Evolutionary conservation across 768 basidiomycete genomes (phyloP).

Genomic region (Kwoniella botswanensis): DNA sequence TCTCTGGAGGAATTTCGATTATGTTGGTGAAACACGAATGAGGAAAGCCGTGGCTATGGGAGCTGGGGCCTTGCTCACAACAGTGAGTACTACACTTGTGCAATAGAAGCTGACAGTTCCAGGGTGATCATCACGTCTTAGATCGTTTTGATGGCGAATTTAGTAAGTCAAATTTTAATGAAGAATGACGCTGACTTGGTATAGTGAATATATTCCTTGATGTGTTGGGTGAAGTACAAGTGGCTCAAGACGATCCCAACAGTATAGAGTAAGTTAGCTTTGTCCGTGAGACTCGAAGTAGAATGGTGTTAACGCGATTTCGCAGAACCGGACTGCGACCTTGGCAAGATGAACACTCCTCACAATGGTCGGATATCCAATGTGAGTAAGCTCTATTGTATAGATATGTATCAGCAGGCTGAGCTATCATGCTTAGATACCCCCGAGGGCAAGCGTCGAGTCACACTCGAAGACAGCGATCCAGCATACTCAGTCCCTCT

Average conservation of each 20-base stretch:
- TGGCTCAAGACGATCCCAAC: slow-evolving; percentile 29
- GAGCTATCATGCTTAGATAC: slow-evolving; percentile 25
- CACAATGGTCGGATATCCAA: slow-evolving; percentile 38
- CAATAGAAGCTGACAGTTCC: slow-evolving; percentile 3
- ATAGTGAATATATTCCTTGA: slow-evolving; percentile 57
- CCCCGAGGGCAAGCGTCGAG: slow-evolving; percentile 42
- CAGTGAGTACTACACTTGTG: slow-evolving; percentile 30
- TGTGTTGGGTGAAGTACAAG: slow-evolving; percentile 53
- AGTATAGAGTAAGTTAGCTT: slow-evolving; percentile 39
- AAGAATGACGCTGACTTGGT: slow-evolving; percentile 3
- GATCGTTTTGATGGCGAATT: slow-evolving; percentile 56
- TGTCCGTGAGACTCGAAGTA: no score
- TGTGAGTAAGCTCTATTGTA: slow-evolving; percentile 18
- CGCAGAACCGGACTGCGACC: slow-evolving; percentile 34
- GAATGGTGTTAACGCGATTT: no score
- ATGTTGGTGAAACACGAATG: slow-evolving; percentile 51
- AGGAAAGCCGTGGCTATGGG: slow-evolving; percentile 56
- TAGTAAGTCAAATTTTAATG: slow-evolving; percentile 34
- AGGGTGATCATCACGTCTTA: slow-evolving; percentile 52
- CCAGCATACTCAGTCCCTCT: slow-evolving; percentile 41
- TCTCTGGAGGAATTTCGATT: slow-evolving; percentile 57
- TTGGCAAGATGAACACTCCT: slow-evolving; percentile 39
- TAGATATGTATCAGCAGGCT: background rate
- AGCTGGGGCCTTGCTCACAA: slow-evolving; percentile 50
- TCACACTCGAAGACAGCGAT: slow-evolving; percentile 42